Evolutionary conservation across 1,139 yeast genomes (phyloP), one percentile per base, ranked within the genome.

Genomic region (Suhomyces taliae): DNA sequence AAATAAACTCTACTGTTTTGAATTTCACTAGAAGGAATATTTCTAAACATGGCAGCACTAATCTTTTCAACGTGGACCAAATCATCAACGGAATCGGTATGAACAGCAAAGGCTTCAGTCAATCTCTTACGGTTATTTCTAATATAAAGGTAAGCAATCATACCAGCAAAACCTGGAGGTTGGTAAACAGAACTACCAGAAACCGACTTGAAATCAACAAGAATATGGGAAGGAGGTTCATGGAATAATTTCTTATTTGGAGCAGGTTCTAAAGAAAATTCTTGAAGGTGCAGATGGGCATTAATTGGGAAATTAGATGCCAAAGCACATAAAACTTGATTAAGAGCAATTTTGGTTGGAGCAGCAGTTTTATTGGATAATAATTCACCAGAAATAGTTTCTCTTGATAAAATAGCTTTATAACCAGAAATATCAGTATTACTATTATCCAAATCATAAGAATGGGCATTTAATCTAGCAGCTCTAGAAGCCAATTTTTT

Each of bases 21-120:
- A 36, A 83, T 74, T 58, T 84, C 88, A 40, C 82, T 73, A n/a
- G 86, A 75, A 2, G 96, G 93, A 44, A 90, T 77, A 57, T 89
- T 87, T 59, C 84, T 79, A 65, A 89, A 90, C 48, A 90, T 70
- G 2, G 95, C 95, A 27, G 95, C 90, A 46, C 91, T 82, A 40
- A 85, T 74, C 53, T 82, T 81, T 53, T 87, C 90, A 45, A 81
- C 76, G 47, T 83, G 71, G 15, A 82, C 76, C 46, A 82, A 78
- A 48, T 84, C 85, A 48, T 75, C 77, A 1, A 84, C 82, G 4
- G 81, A 74, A 51, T 74, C 68, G 40, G 90, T 80, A 52, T 81
- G 82, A 40, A 88, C 83, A 8, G 87, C 82, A 69, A 86, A 88
- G 0, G 95, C 85, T 67, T 90, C 96, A 0, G 96, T 87, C 50